Percentiles rank a stretch among this genome's conserved stretches.
Conservation (phyloP, 2,329 filamentous ascomycete genomes). For the Cladosporium sp. region DNA sequence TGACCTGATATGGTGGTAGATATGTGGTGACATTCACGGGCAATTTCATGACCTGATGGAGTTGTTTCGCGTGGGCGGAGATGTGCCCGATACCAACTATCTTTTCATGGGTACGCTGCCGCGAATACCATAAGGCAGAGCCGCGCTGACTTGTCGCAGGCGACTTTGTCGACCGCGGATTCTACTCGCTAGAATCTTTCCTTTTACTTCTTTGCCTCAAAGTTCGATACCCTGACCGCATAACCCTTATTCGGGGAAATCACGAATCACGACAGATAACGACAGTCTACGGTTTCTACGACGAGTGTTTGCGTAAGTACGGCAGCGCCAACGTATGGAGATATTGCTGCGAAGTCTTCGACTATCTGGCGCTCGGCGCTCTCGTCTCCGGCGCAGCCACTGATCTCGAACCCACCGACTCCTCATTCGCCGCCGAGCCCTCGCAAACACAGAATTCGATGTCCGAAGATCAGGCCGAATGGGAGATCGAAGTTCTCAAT, state of each 20-base stretch:
- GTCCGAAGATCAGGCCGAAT: conserved; percentile 56
- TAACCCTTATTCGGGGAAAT: conserved; percentile 81
- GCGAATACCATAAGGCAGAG: conserved; percentile 19
- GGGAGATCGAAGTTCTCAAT: conserved; percentile 91
- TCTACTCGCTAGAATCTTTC: conserved; percentile 96
- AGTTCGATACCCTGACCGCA: conserved; percentile 93
- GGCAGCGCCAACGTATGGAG: conserved; percentile 93
- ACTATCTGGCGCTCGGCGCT: conserved; percentile 87
- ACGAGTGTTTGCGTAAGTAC: conserved; percentile 93
- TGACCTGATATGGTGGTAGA: conserved; percentile 42
- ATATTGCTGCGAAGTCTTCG: conserved; percentile 94
- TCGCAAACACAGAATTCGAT: conserved; percentile 43
- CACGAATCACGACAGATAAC: conserved; percentile 90
- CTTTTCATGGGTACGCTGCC: conserved; percentile 75
- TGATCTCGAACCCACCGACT: conserved; percentile 57
- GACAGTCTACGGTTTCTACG: conserved; percentile 96
- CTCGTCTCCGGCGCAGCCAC: conserved; percentile 79
- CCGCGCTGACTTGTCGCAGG: conserved; percentile 43
- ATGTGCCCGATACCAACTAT: conserved; percentile 93
- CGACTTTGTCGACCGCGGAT: conserved; percentile 95
- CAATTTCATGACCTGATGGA: conserved; percentile 98
- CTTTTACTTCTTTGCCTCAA: conserved; percentile 92
- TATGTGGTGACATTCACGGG: conserved; percentile 95
- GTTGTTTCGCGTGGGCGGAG: conserved; percentile 85
- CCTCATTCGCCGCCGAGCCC: conserved; percentile 39